Percentiles rank a stretch among this genome's conserved stretches.
Conservation (phyloP, 208 protist species). For the Porcisia deanei region DNA sequence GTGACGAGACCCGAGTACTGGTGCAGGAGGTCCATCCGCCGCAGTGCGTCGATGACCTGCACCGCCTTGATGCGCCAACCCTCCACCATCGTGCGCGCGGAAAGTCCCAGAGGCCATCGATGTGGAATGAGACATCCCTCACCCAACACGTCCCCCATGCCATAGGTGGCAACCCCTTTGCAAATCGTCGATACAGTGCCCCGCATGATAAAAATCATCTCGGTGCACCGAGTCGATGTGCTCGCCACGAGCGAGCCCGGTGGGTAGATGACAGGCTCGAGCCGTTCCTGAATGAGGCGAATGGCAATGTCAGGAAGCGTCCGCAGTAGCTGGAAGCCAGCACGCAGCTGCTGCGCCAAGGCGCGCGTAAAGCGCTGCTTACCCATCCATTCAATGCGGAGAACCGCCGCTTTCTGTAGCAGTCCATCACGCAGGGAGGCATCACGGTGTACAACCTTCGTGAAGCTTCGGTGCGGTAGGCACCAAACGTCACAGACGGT, state of each 20-base stretch:
- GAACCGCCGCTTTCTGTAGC: constrained; percentile 75
- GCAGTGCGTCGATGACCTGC: constrained; percentile 63
- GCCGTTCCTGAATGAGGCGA: constrained; percentile 79
- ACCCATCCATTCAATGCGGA: constrained; percentile 82
- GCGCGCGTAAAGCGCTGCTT: constrained; percentile 77
- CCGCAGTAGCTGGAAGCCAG: constrained; percentile 61
- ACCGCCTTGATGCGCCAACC: constrained; percentile 74
- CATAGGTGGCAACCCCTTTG: constrained; percentile 70
- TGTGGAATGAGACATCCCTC: constrained; percentile 79
- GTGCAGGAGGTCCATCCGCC: constrained; percentile 66
- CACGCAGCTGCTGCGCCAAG: constrained; percentile 67
- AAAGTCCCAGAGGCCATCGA: constrained; percentile 79
- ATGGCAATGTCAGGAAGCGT: constrained; percentile 61
- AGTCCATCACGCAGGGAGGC: constrained; percentile 57
- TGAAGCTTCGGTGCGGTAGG: constrained; percentile 67
- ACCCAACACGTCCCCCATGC: constrained; percentile 73
- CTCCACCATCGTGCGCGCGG: constrained; percentile 85
- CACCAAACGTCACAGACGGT: constrained; percentile 85
- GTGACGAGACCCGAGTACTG: constrained; percentile 70
- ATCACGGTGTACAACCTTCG: constrained; percentile 63
- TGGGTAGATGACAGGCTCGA: constrained; percentile 82
- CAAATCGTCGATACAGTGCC: constrained; percentile 63
- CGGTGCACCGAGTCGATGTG: constrained; percentile 62
- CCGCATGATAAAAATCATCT: constrained; percentile 78
- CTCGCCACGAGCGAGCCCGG: constrained; percentile 73